Base-by-base conservation (phyloP, 208 protist species). In the Leishmania lainsoni region DNA sequence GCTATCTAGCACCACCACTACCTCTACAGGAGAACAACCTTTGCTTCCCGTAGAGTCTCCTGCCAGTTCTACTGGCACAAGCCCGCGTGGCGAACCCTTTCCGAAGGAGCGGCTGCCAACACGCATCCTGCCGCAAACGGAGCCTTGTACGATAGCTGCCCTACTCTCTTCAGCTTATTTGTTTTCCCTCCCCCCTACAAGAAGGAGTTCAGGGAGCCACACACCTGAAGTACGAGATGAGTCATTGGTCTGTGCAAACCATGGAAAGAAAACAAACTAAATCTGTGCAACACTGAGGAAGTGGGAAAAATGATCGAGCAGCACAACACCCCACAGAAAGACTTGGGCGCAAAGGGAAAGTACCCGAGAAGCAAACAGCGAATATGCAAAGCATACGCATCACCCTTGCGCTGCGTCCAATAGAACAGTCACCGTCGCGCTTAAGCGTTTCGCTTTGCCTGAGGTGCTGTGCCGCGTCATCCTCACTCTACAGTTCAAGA, bases 401-500 rank as follows among this genome's bases (percentile, higher is more conserved):
- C 45, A n/a, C 26, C 8, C 39, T 1, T 48, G 22, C 69, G 16
- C 69, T 51, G 6, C 45, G 16, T 54, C 4, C 45, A 14, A 73
- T 42, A 52, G 69, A 73, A 26, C 8, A 29, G 22, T 35, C 26
- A 35, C 45, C 10, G 0, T 52, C 48, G 45, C 39, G 20, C 35
- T 51, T 45, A 73, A 73, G 26, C 5, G 22, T 0, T 49, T 73
- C 22, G 10, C 17, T 14, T 51, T 22, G 3, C 22, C 32, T 22
- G 22, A 52, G 39, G 69, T 10, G 45, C 69, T 51, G 69, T 5
- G 4, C 16, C 10, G 45, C 22, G 69, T 52, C 69, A 26, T 61
- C 32, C n/a, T n/a, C 51, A n/a, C 72, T 12, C 61, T 76, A 76
- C 51, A 14, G n/a, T 12, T 61, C 72, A 39, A 76, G 51, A 32